Evolutionary conservation across 192 early-diverging fungal genomes (phyloP), one percentile per base, ranked within the genome.

Genomic region (Backusella westeae): DNA sequence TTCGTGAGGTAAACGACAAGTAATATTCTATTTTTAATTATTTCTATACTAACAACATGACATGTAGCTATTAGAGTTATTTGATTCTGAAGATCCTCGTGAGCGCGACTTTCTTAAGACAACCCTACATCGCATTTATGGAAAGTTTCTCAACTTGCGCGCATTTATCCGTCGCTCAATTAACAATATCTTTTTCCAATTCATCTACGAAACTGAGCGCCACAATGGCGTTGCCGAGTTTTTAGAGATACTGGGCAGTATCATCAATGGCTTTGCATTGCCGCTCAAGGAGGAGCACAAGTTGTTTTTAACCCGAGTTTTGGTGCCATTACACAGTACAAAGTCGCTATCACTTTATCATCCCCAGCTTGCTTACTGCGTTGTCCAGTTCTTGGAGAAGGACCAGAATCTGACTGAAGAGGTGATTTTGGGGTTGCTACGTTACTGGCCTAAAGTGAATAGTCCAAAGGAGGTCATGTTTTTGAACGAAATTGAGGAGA

Each of bases 381-480:
- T 95, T 34, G 92, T 97, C 56, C 96, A 97, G 83, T 97, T 96
- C 69, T 85, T 96, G 38, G 95, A 97, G 76, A 97, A 97, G 83
- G 96, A 97, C 78, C 93, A 92, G 4, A 72, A 87, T 32, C 84
- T 97, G 71, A 96, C 95, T 9, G 89, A 91, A 67, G 71, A 83
- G 41, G 80, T 82, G 72, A 87, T 96, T 12, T 84, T 92, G n/a
- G 92, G 93, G 9, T 82, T 97, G 69, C 80, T 97, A 73, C 90
- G 94, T 49, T 96, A 87, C 81, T 97, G 96, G 96, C 96, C 96
- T 71, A 97, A 96, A 84, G 92, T 96, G 36, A 97, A 96, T 85
- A 93, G 91, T 72, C 93, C 94, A 34, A 97, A 97, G 80, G 96
- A 97, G 82, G 93, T 97, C 78, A 96, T 97, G 95, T 96, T 95